Evolutionary conservation across 2,329 filamentous ascomycete species (phyloP), one percentile per base, ranked within the genome.

Genomic region (Ramularia collo-cygni): DNA sequence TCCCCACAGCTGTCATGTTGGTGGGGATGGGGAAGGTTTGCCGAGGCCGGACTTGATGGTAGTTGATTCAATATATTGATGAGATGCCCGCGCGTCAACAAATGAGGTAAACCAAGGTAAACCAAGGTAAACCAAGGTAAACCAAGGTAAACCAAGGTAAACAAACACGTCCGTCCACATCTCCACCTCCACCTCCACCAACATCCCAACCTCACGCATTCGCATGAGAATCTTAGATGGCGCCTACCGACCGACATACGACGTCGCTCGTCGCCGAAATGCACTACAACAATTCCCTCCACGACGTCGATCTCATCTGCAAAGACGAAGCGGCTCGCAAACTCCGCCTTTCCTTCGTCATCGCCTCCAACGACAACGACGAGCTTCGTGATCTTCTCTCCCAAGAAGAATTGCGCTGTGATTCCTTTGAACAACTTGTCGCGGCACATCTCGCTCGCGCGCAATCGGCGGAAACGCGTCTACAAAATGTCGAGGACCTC

Each of bases 291-390:
- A 72, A 74, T 44, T 75, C 74, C 49, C 64, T 76, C 39, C 78
- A 82, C 51, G 71, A 79, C 39, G 75, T 83, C 26, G 75, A 85
- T 38, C 68, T 81, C 8, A 71, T 93, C 40, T 67, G 77, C 50
- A 84, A 85, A 54, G 79, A 87, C 49, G 89, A 96, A 61, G 77
- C 81, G 44, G 70, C 77, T 28, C 79, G 89, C 34, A 75, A 80
- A 48, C 64, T 87, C 37, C 78, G 78, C 50, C 71, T 90, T 45
- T 76, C 81, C 47, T 71, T 81, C 39, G 66, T 89, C 38, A 64
- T 88, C n/a, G 68, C 85, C n/a, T 73, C 81, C 46, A 79, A 89
- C 49, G 83, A 93, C 47, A 85, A 82, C 48, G 75, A 80, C 34
- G 71, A 76, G 8, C 64, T 95, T 18, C 75, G 77, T 48, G 74